Evolutionary conservation across 2,329 filamentous ascomycete species (phyloP).

Genomic region (Trichoderma pleuroti): DNA sequence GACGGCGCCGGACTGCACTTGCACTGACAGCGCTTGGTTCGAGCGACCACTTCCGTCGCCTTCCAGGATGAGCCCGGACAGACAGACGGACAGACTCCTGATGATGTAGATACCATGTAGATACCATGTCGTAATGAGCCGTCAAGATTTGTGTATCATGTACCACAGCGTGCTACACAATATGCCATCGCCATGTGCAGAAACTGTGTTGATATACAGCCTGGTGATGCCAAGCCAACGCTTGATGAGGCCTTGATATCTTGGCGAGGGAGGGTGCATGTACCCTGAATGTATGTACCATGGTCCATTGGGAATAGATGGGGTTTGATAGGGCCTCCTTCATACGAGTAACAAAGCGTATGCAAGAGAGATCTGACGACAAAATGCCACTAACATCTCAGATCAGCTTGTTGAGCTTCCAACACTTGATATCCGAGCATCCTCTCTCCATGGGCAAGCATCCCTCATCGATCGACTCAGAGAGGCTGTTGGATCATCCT

Average conservation of each 20-base stretch:
- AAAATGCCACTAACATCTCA: constrained; percentile 4
- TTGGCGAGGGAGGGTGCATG: background rate
- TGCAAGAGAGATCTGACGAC: constrained; percentile 12
- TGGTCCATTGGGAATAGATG: background rate
- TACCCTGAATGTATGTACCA: background rate
- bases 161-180: background rate
- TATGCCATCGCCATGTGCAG: background rate
- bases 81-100: background rate
- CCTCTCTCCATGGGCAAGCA: background rate
- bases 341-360: background rate
- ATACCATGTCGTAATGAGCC: background rate
- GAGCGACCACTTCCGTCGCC: background rate
- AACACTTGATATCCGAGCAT: background rate
- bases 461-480: background rate
- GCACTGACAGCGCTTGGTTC: background rate
- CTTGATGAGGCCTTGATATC: background rate
- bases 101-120: background rate
- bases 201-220: background rate
- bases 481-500: background rate
- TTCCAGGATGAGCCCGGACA: background rate
- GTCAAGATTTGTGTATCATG: background rate
- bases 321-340: background rate
- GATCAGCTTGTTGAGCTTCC: background rate
- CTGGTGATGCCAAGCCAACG: background rate
- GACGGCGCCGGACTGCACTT: background rate